Evolutionary conservation across 805 yeast species (phyloP), one percentile per base, ranked within the genome.

Genomic region (Maudiozyma turicensis): DNA sequence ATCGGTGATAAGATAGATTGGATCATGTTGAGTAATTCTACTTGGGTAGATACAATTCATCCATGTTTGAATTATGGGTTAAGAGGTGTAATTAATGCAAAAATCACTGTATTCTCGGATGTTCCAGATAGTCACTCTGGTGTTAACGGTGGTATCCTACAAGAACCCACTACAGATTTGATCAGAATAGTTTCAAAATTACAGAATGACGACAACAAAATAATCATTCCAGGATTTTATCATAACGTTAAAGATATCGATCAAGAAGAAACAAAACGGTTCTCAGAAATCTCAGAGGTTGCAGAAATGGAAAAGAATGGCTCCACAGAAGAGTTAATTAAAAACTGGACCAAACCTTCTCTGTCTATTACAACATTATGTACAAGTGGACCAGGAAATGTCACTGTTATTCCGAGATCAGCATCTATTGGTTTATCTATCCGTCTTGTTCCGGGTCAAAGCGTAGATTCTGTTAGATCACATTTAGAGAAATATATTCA

Each of bases 31-130:
- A 84, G 95, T 53, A 91, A 93, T 61, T 87, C 96, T 3, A 88
- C 89, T 60, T 93, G 99, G 99, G 72, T 91, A 10, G 95, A 90
- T 59, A 93, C 87, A 54, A 72, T 74, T 11, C 81, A 82, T 15
- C 99, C 99, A 1, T 91, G 97, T 65, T 72, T 93, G 58, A 91
- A 91, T 61, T 93, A 91, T 67, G 99, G 99, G 0, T 72, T 93
- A 50, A 75, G 99, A 61, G 99, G 99, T 46, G 91, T 90, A 1
- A 73, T 93, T 28, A 85, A 89, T 66, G 84, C 87, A 1, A 72
- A 81, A n/a, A 76, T 93, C 2, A 79, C 78, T 35, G 73, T 93
- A 9, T 70, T 72, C 50, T 80, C 89, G 46, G 90, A 82, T 54
- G 75, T 75, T 51, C 95, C 95, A 1, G 97, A 93, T 64, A 72